phyloP scores from a whole-genome alignment of 2,329 filamentous ascomycete genomes.

The Diaporthe vexans region DNA sequence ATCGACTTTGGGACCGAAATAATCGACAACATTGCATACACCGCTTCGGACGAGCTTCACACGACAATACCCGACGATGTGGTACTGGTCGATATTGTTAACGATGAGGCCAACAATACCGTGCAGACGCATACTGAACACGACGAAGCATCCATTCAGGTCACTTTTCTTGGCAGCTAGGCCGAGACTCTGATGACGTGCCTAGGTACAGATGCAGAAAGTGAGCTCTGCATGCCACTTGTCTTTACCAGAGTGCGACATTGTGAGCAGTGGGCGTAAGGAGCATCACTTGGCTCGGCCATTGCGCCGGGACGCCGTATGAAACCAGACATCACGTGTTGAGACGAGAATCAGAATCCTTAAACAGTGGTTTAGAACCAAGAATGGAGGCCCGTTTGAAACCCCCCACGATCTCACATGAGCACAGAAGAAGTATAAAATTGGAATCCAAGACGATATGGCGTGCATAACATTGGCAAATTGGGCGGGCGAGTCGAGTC shows the following conservation, averaged over 20 bases:
- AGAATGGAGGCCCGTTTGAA: not conserved
- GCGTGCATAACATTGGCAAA: not conserved
- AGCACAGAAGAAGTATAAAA: too few relatives aligned
- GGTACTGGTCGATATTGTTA: not conserved
- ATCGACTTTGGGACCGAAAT: not conserved
- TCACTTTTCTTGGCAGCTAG: not conserved
- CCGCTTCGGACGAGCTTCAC: not conserved
- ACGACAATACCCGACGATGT: not conserved
- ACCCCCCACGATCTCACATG: too few relatives aligned
- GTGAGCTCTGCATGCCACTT: not conserved
- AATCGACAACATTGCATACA: not conserved
- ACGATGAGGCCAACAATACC: slow-evolving; percentile 1
- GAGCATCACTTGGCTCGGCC: not conserved
- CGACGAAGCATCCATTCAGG: too few relatives aligned
- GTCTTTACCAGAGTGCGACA: not conserved
- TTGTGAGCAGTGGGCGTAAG: not conserved
- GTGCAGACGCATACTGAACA: not conserved
- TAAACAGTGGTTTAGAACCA: not conserved
- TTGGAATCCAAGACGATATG: not conserved
- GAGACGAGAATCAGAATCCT: too few relatives aligned
- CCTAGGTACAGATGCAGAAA: not conserved
- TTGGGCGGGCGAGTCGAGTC: slow-evolving; percentile 13
- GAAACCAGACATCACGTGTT: too few relatives aligned
- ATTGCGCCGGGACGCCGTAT: not conserved
- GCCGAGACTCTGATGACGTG: not conserved